These are phyloP conservation scores for Saccharum hybrid DNA, from an alignment of 202 grass and related monocot species.

Conservation along the genomic window DNA sequence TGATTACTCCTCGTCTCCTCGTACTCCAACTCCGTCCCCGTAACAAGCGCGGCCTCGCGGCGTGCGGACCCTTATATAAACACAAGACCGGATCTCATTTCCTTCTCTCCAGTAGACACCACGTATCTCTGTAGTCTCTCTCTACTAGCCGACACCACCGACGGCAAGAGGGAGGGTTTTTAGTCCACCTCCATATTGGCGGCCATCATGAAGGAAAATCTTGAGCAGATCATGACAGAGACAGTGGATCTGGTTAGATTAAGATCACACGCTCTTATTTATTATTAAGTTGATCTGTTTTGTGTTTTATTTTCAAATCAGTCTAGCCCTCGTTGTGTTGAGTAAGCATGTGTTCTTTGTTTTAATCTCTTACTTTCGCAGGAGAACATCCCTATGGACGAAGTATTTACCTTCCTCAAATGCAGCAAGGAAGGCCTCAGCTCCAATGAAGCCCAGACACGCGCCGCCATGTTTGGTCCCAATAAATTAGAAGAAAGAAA, in stretches of 20 bases:
- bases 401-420: constrained; percentile 54
- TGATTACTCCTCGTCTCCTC: too few species aligned
- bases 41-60: too few species aligned
- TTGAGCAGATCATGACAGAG: not conserved
- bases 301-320: not conserved
- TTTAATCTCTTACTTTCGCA: not conserved
- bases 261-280: not conserved
- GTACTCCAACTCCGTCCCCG: too few species aligned
- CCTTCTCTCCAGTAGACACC: too few species aligned
- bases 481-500: constrained; percentile 72
- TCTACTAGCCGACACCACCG: too few species aligned
- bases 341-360: not conserved
- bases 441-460: constrained; percentile 37
- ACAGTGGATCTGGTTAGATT: not conserved
- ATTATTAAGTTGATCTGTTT: not conserved
- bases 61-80: too few species aligned
- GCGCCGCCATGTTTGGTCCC: constrained; percentile 48
- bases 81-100: too few species aligned
- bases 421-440: constrained; percentile 49
- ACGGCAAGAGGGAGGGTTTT: too few species aligned
- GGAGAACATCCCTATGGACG: constrained; percentile 56
- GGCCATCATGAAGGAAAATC: not conserved
- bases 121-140: too few species aligned
- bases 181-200: not conserved
- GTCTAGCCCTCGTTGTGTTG: not conserved